A percentile compares a stretch with the other conserved stretches of the same genome.
phyloP scores from a whole-genome alignment of 2,329 filamentous ascomycete species.

The Colletotrichum nymphaeae region DNA sequence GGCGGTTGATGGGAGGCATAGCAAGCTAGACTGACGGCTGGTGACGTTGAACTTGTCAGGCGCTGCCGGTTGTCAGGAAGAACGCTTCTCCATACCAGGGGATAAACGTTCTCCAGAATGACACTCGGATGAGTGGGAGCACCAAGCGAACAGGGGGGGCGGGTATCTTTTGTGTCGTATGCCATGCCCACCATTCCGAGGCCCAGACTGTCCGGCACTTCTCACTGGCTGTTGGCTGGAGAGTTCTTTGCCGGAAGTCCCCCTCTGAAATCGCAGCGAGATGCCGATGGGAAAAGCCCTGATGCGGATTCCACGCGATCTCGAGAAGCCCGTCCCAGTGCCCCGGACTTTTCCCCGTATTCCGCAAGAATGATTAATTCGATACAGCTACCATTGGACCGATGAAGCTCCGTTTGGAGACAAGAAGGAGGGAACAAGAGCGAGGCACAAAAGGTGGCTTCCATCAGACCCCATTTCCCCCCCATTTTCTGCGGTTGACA shows the following conservation, averaged over 20 bases:
- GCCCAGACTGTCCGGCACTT: constrained; percentile 22
- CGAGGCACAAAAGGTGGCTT: constrained; percentile 26
- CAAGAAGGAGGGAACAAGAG: constrained; percentile 4
- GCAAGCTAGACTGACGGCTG: constrained; percentile 8
- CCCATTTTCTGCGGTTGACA: not conserved
- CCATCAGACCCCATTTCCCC: constrained; percentile 1
- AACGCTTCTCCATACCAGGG: constrained; percentile 21
- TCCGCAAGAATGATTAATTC: constrained; percentile 30
- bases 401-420: not conserved
- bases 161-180: not conserved
- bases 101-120: constrained; percentile 32
- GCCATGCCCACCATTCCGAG: constrained; percentile 22
- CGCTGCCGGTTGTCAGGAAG: constrained; percentile 5
- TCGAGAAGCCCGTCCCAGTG: constrained; percentile 2
- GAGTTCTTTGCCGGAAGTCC: constrained; percentile 34
- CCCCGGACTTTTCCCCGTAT: constrained; percentile 33
- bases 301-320: constrained; percentile 5
- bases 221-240: constrained; percentile 19
- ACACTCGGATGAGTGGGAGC: constrained; percentile 1
- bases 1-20: constrained; percentile 5
- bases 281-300: constrained; percentile 25
- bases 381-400: constrained; percentile 5
- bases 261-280: not conserved
- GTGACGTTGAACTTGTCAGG: constrained; percentile 1
- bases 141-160: not conserved